Conservation (phyloP, 305 asterid species). For the Rubia tinctorum region DNA sequence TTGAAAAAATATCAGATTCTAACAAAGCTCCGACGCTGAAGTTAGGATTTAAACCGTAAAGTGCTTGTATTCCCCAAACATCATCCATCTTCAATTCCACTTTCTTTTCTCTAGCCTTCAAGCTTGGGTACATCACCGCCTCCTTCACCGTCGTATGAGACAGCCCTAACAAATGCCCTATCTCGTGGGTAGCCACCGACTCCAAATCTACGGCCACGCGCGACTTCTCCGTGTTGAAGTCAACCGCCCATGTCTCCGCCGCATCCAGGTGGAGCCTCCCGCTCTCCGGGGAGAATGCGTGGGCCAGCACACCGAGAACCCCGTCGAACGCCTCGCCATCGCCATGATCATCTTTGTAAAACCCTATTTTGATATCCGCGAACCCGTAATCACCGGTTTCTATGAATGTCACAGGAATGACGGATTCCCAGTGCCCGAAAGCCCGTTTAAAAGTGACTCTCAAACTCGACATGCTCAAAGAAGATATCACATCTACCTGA, state of each 20-base stretch:
- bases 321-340: slow-evolving; percentile 89
- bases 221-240: slow-evolving; percentile 43
- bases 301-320: slow-evolving; percentile 72
- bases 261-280: slow-evolving; percentile 87
- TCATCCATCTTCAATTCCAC: slow-evolving; percentile 60
- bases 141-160: slow-evolving; percentile 53
- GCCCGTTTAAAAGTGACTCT: slow-evolving; percentile 43
- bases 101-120: slow-evolving; percentile 64
- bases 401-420: slow-evolving; percentile 50
- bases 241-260: slow-evolving; percentile 87
- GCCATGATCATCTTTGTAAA: slow-evolving; percentile 72
- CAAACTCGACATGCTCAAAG: slow-evolving; percentile 31
- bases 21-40: slow-evolving; percentile 39
- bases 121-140: slow-evolving; percentile 80
- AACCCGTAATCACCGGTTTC: slow-evolving; percentile 48
- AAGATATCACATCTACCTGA: slow-evolving; percentile 24
- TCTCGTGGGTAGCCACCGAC: slow-evolving; percentile 87
- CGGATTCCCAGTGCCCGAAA: slow-evolving; percentile 67
- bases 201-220: slow-evolving; percentile 69
- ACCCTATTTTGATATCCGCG: slow-evolving; percentile 74
- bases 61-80: slow-evolving; percentile 58
- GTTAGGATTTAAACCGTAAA: slow-evolving; percentile 78
- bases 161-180: slow-evolving; percentile 74
- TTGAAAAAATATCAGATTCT: slow-evolving; percentile 50
- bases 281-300: slow-evolving; percentile 81